Percentiles rank a stretch among this genome's conserved stretches.
phyloP scores from a whole-genome alignment of 2,329 filamentous ascomycete species.

The Trichoderma sp. region DNA sequence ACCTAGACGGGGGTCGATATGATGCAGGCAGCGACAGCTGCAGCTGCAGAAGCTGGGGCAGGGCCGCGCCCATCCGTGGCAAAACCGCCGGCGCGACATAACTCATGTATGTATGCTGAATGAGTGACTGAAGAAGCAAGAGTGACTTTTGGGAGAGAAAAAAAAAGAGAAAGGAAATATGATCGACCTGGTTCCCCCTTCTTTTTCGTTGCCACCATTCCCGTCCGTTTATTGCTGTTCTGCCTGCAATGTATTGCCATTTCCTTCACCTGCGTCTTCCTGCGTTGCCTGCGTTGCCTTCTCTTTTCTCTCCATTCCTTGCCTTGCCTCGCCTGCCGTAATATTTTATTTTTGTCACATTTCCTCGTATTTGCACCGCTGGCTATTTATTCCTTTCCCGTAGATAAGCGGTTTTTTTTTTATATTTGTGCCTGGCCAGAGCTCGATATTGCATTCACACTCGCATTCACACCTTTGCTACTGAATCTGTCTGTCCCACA shows the following conservation, averaged over 20 bases:
- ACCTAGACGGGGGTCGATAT: slow-evolving; percentile 18
- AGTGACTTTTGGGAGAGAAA: background rate
- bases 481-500: background rate
- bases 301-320: too few relatives aligned
- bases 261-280: background rate
- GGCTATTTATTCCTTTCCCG: background rate
- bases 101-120: slow-evolving; percentile 23
- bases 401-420: slow-evolving; percentile 2
- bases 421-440: slow-evolving; percentile 2
- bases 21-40: slow-evolving; percentile 19
- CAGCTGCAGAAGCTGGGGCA: slow-evolving; percentile 26
- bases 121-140: background rate
- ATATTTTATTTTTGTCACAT: background rate
- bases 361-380: background rate
- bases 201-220: background rate
- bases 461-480: background rate
- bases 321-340: background rate
- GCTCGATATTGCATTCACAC: background rate
- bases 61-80: slow-evolving; percentile 18
- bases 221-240: background rate
- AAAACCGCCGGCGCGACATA: slow-evolving; percentile 23
- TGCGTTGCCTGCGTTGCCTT: background rate
- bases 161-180: background rate
- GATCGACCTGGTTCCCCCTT: background rate
- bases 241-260: background rate